Evolutionary conservation across 805 yeast genomes (phyloP).

Genomic region (Wickerhamiella parazyma): DNA sequence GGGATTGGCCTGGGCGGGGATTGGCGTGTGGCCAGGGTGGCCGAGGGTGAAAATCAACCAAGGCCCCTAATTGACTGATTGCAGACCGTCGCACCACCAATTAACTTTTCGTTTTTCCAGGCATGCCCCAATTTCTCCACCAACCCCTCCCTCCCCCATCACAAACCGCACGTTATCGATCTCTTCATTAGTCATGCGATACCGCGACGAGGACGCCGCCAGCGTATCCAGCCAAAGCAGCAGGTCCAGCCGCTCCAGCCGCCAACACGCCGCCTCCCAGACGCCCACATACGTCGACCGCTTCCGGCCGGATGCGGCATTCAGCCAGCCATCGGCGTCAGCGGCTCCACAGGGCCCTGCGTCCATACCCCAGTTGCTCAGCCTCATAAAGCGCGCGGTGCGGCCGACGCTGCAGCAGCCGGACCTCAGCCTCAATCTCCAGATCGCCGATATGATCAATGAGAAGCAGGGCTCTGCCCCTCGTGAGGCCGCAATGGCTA

Average conservation of each 20-base stretch:
- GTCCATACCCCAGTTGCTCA: conserved; percentile 12
- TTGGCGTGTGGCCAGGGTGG: too few relatives aligned
- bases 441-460: conserved; percentile 85
- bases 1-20: too few relatives aligned
- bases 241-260: background rate
- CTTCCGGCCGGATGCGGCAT: conserved; percentile 18
- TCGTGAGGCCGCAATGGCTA: conserved; percentile 79
- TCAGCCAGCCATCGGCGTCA: conserved; percentile 6
- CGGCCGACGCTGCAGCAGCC: conserved; percentile 74
- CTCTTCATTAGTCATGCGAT: conserved; percentile 6
- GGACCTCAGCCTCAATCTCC: conserved; percentile 73
- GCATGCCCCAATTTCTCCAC: too few relatives aligned
- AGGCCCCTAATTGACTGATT: too few relatives aligned
- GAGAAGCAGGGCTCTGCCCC: conserved; percentile 86
- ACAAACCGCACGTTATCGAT: background rate
- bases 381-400: conserved; percentile 61
- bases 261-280: background rate
- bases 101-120: too few relatives aligned
- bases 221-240: background rate
- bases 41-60: too few relatives aligned
- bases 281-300: conserved; percentile 17
- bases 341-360: conserved; percentile 8
- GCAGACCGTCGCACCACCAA: too few relatives aligned
- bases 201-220: conserved; percentile 9
- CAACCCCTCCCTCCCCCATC: background rate